These are phyloP conservation scores for Eimeria sp. DNA, from an alignment of 169 alveolate genomes.

Conservation along the genomic window DNA sequence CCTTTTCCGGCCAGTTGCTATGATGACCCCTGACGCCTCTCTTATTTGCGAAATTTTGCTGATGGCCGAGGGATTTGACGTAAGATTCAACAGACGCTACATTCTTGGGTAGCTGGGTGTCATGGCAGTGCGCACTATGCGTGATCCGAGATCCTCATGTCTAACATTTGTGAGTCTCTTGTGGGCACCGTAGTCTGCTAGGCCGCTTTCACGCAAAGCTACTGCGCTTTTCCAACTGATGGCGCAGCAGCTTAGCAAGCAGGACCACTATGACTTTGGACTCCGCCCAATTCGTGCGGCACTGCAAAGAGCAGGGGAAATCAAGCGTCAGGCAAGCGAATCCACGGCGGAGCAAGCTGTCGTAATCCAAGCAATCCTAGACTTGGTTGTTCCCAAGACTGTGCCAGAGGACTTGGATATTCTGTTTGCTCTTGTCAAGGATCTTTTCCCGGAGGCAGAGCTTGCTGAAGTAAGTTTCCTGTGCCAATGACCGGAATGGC, in stretches of 20 bases:
- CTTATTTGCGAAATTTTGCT: conserved; percentile 98
- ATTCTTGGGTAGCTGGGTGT: background rate
- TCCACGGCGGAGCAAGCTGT: conserved; percentile 94
- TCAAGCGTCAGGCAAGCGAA: conserved; percentile 94
- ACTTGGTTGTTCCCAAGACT: conserved; percentile 89
- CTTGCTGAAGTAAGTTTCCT: conserved; percentile 82
- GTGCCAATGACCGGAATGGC: conserved; percentile 89
- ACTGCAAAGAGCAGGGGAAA: conserved; percentile 97
- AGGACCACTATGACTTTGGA: conserved; percentile 98
- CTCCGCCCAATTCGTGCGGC: conserved; percentile 97
- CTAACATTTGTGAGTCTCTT: background rate
- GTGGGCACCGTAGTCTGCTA: conserved; percentile 89
- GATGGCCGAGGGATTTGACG: conserved; percentile 98
- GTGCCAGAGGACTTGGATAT: conserved; percentile 94
- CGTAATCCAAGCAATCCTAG: conserved; percentile 89
- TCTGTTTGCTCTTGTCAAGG: conserved; percentile 94
- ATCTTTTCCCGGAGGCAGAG: conserved; percentile 96
- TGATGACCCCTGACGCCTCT: conserved; percentile 98
- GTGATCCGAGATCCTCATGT: background rate
- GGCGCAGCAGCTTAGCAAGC: conserved; percentile 95
- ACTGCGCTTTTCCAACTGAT: conserved; percentile 95
- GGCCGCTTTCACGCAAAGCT: conserved; percentile 95
- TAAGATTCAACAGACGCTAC: conserved; percentile 78
- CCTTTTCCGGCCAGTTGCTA: conserved; percentile 98
- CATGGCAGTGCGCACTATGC: background rate